Base-by-base conservation (phyloP, 163 green algal genomes). In the Scenedesmus sp. region DNA sequence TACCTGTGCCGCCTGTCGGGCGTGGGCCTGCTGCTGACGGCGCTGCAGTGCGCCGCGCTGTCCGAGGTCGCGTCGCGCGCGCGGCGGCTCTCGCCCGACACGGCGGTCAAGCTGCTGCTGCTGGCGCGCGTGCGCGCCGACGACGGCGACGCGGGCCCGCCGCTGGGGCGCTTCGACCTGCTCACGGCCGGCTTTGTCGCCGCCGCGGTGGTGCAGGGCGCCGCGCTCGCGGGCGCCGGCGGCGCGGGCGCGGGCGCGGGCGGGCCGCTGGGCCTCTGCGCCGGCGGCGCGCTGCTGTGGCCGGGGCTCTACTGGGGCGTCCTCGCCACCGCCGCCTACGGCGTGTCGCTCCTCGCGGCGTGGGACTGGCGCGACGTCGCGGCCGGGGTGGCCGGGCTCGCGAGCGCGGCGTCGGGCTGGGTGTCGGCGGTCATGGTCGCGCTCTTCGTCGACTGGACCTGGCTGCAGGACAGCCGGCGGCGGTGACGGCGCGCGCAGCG, bases 361-460 rank as follows among this genome's bases (percentile, higher is more conserved):
- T 7, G 71, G 28, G 71, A 80, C 17, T 80, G 56, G 20, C 22
- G 14, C 29, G 60, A 48, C 15, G 29, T 71, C 20, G 62, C 31
- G 45, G 17, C 42, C 13, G 42, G 24, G 47, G 13, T 63, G 28
- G 4, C 63, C 3, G 47, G 58, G 5, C 33, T 72, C 14, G 45
- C 20, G 28, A 56, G 24, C n/a, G 71, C 45, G 6, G 22, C 63
- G 22, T 36, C 29, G 22, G 71, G 71, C 11, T 63, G 44, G 58
- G 58, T 80, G 57, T 57, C 31, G 45, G 31, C 44, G 28, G 31
- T 71, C 17, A 48, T 22, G 13, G 42, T 11, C 18, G 20, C 71
- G 4, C 47, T 80, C 28, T 80, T 45, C 48, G 58, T 60, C 18
- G 71, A 80, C 47, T 80, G 71, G 71, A 58, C 28, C 29, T 80